Conservation (phyloP, 192 early-diverging fungal species). For the Backusella tarrabulga region DNA sequence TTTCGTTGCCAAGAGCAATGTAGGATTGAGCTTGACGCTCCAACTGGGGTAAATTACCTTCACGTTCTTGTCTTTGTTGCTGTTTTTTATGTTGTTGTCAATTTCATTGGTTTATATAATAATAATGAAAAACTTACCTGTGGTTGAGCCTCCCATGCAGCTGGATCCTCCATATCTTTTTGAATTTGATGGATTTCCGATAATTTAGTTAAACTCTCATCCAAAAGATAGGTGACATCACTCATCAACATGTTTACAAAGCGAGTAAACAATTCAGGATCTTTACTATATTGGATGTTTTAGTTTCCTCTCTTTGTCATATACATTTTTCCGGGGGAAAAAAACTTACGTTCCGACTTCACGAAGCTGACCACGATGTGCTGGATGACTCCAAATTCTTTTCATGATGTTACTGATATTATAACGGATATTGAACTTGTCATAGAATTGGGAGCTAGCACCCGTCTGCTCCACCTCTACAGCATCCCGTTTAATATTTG, state of each 20-base stretch:
- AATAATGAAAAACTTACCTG: constrained; percentile 37
- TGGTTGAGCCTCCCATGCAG: constrained; percentile 46
- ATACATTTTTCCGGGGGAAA: too few species aligned
- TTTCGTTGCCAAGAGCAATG: constrained; percentile 87
- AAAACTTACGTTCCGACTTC: constrained; percentile 54
- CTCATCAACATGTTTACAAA: constrained; percentile 93
- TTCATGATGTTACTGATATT: constrained; percentile 93
- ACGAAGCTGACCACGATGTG: constrained; percentile 67
- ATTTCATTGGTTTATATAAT: neutral
- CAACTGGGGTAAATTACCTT: constrained; percentile 50
- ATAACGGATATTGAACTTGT: constrained; percentile 98
- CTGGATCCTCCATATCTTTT: constrained; percentile 66
- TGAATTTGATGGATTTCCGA: constrained; percentile 82
- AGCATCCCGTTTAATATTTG: too few species aligned
- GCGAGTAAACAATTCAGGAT: constrained; percentile 78
- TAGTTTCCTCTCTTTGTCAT: neutral
- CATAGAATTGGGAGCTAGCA: constrained; percentile 90
- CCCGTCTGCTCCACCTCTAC: constrained; percentile 94
- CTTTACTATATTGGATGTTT: constrained; percentile 27
- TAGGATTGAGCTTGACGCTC: constrained; percentile 89
- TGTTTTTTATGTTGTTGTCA: constrained; percentile 3
- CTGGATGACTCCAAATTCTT: constrained; percentile 68
- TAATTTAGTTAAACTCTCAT: constrained; percentile 88
- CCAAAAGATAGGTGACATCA: constrained; percentile 92
- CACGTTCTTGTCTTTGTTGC: constrained; percentile 63